These are phyloP conservation scores for Paracorniculantispora psalliotae DNA, from an alignment of 2,329 filamentous ascomycete species.

Conservation along the genomic window DNA sequence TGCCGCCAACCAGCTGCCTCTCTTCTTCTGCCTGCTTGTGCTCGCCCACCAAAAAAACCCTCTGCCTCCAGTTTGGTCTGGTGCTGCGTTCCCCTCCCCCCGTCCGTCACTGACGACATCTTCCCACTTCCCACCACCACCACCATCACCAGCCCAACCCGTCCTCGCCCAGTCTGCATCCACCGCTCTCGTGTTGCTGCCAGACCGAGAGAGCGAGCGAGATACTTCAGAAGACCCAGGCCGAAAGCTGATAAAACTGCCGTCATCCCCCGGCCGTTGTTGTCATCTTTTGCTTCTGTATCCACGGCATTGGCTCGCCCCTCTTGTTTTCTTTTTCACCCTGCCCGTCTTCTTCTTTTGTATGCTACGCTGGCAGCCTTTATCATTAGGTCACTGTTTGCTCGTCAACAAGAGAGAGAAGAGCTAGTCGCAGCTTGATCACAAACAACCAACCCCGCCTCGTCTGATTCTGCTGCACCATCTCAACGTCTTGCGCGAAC, in stretches of 20 bases:
- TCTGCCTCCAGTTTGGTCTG: no score
- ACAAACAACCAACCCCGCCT: not conserved
- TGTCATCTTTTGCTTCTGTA: not conserved
- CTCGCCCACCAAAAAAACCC: not conserved
- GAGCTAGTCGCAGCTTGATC: not conserved
- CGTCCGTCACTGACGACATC: conserved; percentile 36
- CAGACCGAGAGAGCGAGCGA: conserved; percentile 1
- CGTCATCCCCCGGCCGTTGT: not conserved
- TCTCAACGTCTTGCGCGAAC: conserved; percentile 32
- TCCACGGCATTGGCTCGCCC: conserved; percentile 1
- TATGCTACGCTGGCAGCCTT: not conserved
- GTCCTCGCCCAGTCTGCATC: conserved; percentile 6
- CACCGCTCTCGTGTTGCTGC: conserved; percentile 7
- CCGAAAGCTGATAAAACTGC: not conserved
- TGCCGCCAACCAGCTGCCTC: not conserved
- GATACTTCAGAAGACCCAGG: not conserved
- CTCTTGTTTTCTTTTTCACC: conserved; percentile 9
- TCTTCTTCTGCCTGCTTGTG: not conserved
- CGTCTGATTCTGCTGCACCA: not conserved
- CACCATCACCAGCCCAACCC: conserved; percentile 10
- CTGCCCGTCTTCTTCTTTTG: not conserved
- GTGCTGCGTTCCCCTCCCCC: conserved; percentile 22
- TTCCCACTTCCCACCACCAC: conserved; percentile 24
- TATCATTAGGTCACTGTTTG: not conserved
- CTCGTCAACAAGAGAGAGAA: not conserved